phyloP scores from a whole-genome alignment of 2,329 filamentous ascomycete genomes.

The Gyromitra esculenta region DNA sequence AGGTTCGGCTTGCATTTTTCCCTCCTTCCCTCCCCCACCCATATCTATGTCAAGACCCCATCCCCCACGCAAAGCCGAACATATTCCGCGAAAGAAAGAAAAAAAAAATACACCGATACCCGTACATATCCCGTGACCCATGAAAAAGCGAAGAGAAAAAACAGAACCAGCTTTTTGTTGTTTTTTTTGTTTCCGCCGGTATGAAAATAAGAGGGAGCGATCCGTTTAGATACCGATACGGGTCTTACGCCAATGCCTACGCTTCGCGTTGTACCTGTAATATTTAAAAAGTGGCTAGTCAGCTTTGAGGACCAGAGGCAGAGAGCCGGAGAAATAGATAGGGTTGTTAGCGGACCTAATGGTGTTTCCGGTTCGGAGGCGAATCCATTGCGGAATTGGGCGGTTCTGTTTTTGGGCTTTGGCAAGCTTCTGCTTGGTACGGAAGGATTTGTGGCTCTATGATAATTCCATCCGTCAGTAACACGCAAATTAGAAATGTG shows the following conservation, averaged over 20 bases:
- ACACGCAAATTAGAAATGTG: neutral
- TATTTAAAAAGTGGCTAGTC: slow-evolving; percentile 47
- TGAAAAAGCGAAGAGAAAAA: slow-evolving; percentile 40
- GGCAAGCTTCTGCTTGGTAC: slow-evolving; percentile 99
- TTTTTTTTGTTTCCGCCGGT: slow-evolving; percentile 47
- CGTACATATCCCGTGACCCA: slow-evolving; percentile 37
- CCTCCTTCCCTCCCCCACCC: slow-evolving; percentile 4
- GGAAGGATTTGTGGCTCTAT: slow-evolving; percentile 99
- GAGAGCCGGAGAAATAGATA: slow-evolving; percentile 35
- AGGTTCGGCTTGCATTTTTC: slow-evolving; percentile 27
- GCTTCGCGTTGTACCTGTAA: slow-evolving; percentile 98
- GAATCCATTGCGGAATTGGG: slow-evolving; percentile 99
- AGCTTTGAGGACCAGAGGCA: slow-evolving; percentile 18
- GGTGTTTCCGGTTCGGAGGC: slow-evolving; percentile 97
- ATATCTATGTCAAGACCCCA: slow-evolving; percentile 27
- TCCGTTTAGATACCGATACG: slow-evolving; percentile 93
- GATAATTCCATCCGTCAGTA: slow-evolving; percentile 45
- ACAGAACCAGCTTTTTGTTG: slow-evolving; percentile 45
- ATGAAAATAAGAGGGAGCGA: slow-evolving; percentile 61
- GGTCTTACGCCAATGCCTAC: slow-evolving; percentile 99
- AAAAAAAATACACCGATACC: slow-evolving; percentile 38
- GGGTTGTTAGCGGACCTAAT: slow-evolving; percentile 74
- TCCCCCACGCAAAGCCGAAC: slow-evolving; percentile 36
- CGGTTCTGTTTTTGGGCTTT: slow-evolving; percentile 99
- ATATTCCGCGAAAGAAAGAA: slow-evolving; percentile 38